Conservation (phyloP, 305 asterid species). For the Solanum hybrid region DNA sequence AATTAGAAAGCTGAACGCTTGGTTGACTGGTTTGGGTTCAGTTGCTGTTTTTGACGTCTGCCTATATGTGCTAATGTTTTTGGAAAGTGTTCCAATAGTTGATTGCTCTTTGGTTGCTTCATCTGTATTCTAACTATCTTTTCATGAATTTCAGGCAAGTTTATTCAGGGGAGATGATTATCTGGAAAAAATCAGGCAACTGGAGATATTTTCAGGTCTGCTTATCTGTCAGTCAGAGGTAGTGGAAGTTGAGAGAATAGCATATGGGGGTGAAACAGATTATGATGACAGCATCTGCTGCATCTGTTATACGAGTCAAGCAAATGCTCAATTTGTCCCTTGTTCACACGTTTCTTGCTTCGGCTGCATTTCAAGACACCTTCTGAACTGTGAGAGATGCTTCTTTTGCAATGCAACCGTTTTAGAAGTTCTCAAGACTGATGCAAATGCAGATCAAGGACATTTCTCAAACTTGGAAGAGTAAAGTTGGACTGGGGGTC, state of each 20-base stretch:
- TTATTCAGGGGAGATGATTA: conserved; percentile 51
- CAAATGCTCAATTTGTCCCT: conserved; percentile 57
- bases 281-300: conserved; percentile 57
- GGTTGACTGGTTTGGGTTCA: background rate
- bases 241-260: conserved; percentile 33
- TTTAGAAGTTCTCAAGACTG: conserved; percentile 38
- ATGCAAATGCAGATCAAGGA: conserved; percentile 16
- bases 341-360: conserved; percentile 79
- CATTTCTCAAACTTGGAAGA: background rate
- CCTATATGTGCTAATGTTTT: background rate
- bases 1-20: background rate
- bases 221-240: conserved; percentile 42
- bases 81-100: background rate
- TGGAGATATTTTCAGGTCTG: conserved; percentile 59
- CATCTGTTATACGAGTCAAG: conserved; percentile 69
- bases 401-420: conserved; percentile 87
- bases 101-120: background rate
- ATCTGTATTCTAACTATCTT: background rate
- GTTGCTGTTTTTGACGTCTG: background rate
- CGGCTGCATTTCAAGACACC: conserved; percentile 91
- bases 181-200: conserved; percentile 43
- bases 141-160: conserved; percentile 41
- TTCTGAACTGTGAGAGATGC: conserved; percentile 84
- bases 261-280: conserved; percentile 30
- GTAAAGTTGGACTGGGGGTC: background rate